Evolutionary conservation across 208 protist genomes (phyloP).

Genomic region (Leishmania arabica): DNA sequence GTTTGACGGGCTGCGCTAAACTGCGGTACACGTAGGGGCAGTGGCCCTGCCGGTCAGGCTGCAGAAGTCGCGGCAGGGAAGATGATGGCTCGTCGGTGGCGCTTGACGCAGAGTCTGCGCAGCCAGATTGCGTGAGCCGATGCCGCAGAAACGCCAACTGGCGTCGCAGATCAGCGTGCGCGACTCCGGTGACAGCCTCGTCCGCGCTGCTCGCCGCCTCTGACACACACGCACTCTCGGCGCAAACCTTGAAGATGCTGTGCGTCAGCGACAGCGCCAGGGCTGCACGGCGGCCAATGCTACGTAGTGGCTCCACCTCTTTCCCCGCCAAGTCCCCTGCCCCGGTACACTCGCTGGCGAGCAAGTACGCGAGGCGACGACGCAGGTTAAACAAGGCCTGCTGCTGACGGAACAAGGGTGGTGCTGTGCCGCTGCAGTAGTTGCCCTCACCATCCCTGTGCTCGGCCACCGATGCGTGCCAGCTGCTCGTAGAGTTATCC

Average conservation of each 20-base stretch:
- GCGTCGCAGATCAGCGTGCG: neutral
- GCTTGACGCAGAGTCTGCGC: neutral
- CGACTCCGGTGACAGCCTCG: neutral
- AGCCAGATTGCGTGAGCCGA: neutral
- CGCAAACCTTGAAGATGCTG: slow-evolving; percentile 9
- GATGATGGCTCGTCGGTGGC: neutral
- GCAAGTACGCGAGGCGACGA: slow-evolving; percentile 31
- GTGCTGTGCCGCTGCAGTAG: neutral
- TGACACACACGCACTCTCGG: neutral
- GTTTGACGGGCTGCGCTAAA: slow-evolving; percentile 13
- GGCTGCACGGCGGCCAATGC: slow-evolving; percentile 13
- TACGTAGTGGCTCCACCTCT: neutral
- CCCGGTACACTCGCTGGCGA: slow-evolving; percentile 12
- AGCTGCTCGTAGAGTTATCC: neutral
- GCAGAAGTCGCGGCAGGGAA: neutral
- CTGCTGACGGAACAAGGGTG: slow-evolving; percentile 20
- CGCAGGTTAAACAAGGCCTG: slow-evolving; percentile 25
- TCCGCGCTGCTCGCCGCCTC: neutral
- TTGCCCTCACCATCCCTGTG: neutral
- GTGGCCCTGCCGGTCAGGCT: neutral
- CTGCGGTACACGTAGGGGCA: slow-evolving; percentile 7
- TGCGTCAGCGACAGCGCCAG: slow-evolving; percentile 26
- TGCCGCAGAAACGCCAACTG: neutral
- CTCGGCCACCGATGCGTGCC: neutral
- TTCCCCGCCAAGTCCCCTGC: too few relatives aligned